These are phyloP conservation scores for Ustulina deusta DNA, from an alignment of 2,329 filamentous ascomycete genomes.

Conservation along the genomic window DNA sequence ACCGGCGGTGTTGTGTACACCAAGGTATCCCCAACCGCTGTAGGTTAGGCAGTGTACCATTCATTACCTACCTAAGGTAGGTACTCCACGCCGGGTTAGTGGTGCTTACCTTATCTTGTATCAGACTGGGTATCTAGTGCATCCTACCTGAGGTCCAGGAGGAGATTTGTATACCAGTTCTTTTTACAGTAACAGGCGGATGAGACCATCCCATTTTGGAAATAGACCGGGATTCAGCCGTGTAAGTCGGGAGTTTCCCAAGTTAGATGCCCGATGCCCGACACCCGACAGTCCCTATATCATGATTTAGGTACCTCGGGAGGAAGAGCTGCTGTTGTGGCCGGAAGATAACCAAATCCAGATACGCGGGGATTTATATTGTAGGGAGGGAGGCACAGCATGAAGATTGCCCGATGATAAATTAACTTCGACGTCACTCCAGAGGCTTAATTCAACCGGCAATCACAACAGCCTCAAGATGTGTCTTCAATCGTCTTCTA, in stretches of 20 bases:
- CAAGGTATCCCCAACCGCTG: neutral
- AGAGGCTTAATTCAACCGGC: neutral
- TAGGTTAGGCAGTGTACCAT: neutral
- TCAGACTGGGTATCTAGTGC: neutral
- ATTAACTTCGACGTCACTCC: neutral
- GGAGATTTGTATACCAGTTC: neutral
- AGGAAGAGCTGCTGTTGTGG: neutral
- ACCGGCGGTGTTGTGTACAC: neutral
- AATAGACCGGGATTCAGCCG: conserved; percentile 4
- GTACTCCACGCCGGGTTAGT: neutral
- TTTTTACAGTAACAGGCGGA: conserved; percentile 22
- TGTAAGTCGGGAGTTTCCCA: conserved; percentile 32
- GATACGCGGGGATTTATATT: conserved; percentile 2
- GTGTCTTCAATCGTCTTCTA: neutral
- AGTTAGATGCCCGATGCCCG: conserved; percentile 34
- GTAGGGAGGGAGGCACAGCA: neutral
- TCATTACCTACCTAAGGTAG: neutral
- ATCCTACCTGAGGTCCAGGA: neutral
- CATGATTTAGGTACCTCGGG: neutral
- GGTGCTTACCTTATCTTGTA: conserved; percentile 1
- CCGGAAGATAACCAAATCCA: conserved; percentile 4
- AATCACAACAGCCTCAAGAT: neutral
- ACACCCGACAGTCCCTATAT: conserved; percentile 12
- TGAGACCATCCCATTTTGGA: conserved; percentile 10
- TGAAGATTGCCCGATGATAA: neutral